These are phyloP conservation scores for Botryosphaeria agaves DNA, from an alignment of 2,329 filamentous ascomycete genomes.

Conservation along the genomic window DNA sequence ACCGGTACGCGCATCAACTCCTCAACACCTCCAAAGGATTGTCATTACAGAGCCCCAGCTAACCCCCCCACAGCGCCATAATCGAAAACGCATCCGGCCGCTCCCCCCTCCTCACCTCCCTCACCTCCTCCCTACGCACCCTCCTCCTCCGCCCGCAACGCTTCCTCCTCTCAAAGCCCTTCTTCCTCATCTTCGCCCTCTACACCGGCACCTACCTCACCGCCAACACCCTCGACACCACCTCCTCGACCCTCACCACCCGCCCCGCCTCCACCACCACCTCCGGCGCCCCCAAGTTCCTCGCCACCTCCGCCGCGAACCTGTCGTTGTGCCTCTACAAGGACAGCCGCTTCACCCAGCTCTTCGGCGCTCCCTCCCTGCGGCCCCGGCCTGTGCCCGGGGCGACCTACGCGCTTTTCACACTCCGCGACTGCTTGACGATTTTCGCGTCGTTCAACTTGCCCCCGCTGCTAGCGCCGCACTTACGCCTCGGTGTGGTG, in stretches of 20 bases:
- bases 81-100: conserved; percentile 69
- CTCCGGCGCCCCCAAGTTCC: conserved; percentile 63
- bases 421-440: conserved; percentile 67
- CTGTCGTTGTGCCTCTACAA: conserved; percentile 79
- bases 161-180: conserved; percentile 47
- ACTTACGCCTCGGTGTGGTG: conserved; percentile 26
- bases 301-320: conserved; percentile 65
- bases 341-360: conserved; percentile 65
- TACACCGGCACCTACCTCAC: conserved; percentile 85
- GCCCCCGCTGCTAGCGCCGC: conserved; percentile 59
- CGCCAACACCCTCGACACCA: conserved; percentile 74
- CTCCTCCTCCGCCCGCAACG: conserved; percentile 43
- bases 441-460: conserved; percentile 90
- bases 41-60: no score
- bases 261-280: conserved; percentile 45
- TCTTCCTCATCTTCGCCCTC: conserved; percentile 47
- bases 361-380: conserved; percentile 51
- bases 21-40: no score
- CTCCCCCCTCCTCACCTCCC: conserved; percentile 38
- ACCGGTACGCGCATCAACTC: no score
- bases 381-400: conserved; percentile 38
- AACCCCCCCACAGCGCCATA: conserved; percentile 39
- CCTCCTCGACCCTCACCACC: conserved; percentile 44
- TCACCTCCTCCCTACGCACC: conserved; percentile 38
- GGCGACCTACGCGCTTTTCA: conserved; percentile 62